Conservation (phyloP, 2,329 filamentous ascomycete species). For the Didymella glomerata region DNA sequence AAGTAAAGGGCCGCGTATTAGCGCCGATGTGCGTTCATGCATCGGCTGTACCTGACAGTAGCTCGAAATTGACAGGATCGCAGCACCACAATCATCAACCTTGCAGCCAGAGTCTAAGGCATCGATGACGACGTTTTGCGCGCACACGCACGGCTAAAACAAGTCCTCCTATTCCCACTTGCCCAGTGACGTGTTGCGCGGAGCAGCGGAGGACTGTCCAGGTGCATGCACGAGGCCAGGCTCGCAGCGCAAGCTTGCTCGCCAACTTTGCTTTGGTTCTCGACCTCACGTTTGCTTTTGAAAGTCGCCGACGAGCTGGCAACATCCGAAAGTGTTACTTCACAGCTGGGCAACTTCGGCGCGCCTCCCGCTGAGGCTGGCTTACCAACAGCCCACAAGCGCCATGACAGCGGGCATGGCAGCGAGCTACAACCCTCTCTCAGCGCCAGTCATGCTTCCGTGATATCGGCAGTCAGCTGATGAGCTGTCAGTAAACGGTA, state of each 20-base stretch:
- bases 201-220: background rate
- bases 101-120: slow-evolving; percentile 3
- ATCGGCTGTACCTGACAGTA: slow-evolving; percentile 3
- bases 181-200: slow-evolving; percentile 4
- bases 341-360: background rate
- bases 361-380: slow-evolving; percentile 8
- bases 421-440: slow-evolving; percentile 2
- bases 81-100: background rate
- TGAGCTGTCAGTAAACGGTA: slow-evolving; percentile 36
- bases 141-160: background rate
- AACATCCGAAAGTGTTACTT: background rate
- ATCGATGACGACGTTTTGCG: slow-evolving; percentile 8
- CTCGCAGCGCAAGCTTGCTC: slow-evolving; percentile 1
- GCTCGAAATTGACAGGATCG: background rate
- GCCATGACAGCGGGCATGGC: slow-evolving; percentile 6
- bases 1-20: slow-evolving; percentile 23
- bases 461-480: slow-evolving; percentile 15
- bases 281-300: slow-evolving; percentile 13
- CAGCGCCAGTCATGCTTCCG: slow-evolving; percentile 7
- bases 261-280: slow-evolving; percentile 7
- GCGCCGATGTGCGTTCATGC: slow-evolving; percentile 26
- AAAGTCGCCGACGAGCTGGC: slow-evolving; percentile 11
- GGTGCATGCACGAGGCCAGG: background rate
- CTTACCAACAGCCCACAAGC: slow-evolving; percentile 1
- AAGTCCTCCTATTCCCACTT: background rate